These are phyloP conservation scores for Epichloe brachyelytri DNA, from an alignment of 2,329 filamentous ascomycete genomes.

Conservation along the genomic window DNA sequence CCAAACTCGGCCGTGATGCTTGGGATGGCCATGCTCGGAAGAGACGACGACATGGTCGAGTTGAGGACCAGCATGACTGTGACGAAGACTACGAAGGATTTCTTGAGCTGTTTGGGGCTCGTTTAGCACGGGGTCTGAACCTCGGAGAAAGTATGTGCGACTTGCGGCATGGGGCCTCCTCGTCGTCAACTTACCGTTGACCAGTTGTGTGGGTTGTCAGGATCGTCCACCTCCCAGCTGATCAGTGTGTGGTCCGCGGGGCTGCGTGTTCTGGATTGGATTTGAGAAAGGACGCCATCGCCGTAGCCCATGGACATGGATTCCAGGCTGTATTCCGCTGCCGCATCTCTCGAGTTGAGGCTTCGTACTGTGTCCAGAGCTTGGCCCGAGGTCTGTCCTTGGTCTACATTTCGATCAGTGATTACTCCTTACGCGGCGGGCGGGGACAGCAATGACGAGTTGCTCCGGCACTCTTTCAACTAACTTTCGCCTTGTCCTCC, in stretches of 20 bases:
- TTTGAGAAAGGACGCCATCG: constrained; percentile 20
- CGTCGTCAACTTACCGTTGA: constrained; percentile 17
- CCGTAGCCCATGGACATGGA: constrained; percentile 22
- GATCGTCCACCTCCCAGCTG: constrained; percentile 33
- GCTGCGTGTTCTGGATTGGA: constrained; percentile 21
- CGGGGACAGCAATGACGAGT: no score
- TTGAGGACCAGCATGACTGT: constrained; percentile 51
- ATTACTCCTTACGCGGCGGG: not conserved
- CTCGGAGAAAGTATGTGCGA: no score
- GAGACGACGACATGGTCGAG: constrained; percentile 50
- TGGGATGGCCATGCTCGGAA: constrained; percentile 50
- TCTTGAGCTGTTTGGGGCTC: constrained; percentile 30
- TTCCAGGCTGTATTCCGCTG: constrained; percentile 28
- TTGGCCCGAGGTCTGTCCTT: constrained; percentile 13
- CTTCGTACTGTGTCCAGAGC: constrained; percentile 13
- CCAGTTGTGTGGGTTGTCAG: constrained; percentile 43
- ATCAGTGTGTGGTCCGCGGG: constrained; percentile 24
- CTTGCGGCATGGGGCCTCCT: no score
- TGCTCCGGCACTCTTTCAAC: not conserved
- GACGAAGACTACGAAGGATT: constrained; percentile 39
- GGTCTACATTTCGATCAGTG: constrained; percentile 6
- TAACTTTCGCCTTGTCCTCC: not conserved
- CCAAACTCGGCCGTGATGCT: constrained; percentile 45
- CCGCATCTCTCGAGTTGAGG: constrained; percentile 27
- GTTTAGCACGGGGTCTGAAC: not conserved